These are phyloP conservation scores for Tetrastigma voinierianum DNA, from an alignment of 164 flowering plant genomes.

Conservation along the genomic window DNA sequence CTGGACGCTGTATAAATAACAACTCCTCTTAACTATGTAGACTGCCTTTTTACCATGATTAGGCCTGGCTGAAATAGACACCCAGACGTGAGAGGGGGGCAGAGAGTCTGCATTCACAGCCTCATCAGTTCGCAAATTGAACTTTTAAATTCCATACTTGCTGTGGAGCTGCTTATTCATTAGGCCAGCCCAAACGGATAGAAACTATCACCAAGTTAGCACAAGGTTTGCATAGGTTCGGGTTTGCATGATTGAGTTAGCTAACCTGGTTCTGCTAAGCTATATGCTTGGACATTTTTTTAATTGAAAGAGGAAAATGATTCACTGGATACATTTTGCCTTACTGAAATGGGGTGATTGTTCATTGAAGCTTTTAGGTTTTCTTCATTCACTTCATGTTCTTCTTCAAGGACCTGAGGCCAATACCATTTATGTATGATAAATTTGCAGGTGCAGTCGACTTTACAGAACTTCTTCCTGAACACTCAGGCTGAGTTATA, in stretches of 20 bases:
- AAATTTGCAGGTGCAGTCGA: slow-evolving; percentile 49
- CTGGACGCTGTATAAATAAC: too few species aligned
- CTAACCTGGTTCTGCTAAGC: not conserved
- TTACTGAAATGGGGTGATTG: not conserved
- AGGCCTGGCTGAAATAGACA: too few species aligned
- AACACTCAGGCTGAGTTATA: slow-evolving; percentile 47
- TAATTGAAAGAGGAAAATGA: not conserved
- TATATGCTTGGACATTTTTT: not conserved
- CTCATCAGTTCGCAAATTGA: too few species aligned
- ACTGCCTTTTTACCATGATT: too few species aligned
- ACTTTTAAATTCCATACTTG: not conserved
- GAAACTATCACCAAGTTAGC: not conserved
- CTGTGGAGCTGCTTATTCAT: not conserved
- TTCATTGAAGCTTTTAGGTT: not conserved
- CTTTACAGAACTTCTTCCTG: slow-evolving; percentile 56
- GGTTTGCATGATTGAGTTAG: not conserved
- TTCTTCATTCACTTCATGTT: not conserved
- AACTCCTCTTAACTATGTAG: too few species aligned
- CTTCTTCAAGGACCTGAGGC: not conserved
- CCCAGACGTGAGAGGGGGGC: too few species aligned
- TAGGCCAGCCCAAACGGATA: not conserved
- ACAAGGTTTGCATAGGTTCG: not conserved
- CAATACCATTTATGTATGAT: not conserved
- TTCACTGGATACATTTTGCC: not conserved
- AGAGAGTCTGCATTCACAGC: too few species aligned